Evolutionary conservation across 108 stramenopile genomes (phyloP), one percentile per base, ranked within the genome.

Genomic region (Discostella pseudostelligera): DNA sequence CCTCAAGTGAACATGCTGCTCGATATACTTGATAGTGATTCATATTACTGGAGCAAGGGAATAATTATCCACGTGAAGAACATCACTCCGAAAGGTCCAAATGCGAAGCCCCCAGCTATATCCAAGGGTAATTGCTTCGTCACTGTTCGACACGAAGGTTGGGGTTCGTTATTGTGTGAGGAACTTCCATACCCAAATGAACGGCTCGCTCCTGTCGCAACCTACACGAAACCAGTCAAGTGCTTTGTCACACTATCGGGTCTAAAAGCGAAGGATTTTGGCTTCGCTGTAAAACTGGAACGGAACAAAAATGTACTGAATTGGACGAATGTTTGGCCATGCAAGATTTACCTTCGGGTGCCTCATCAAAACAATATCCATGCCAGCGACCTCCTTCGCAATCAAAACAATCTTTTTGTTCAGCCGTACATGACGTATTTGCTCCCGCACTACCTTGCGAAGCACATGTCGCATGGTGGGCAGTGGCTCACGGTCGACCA

Each of bases 391-490:
- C 12, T 25, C 26, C 50, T 51, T 51, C 50, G 50, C 24, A 51
- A 3, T 24, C 25, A 51, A 28, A 14, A 25, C 24, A 51, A 51
- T 11, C 26, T 62, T 28, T 70, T 58, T 26, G 68, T 76, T 43
- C 51, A 69, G 25, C 74, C 74, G 6, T 76, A 69, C 39, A 40
- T 36, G 19, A 25, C 67, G 3, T 29, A 69, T n/a, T 59, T 47
- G 16, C 42, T 70, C 16, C 60, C 74, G 14, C 12, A 39, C 11
- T 75, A 32, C n/a, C 48, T 70, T 10, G 56, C 53, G 51, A 58
- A 76, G 17, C 28, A 40, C 21, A 46, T 62, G 61, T 29, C 9
- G 19, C 14, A 63, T 56, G 72, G 72, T n/a, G 74, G 74, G 14
- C 54, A 45, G 53, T 70, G 74, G 74, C 20, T 61, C 53, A 42